Evolutionary conservation across 75 land plant genomes (phyloP).

Genomic region (Gnetum montanum): DNA sequence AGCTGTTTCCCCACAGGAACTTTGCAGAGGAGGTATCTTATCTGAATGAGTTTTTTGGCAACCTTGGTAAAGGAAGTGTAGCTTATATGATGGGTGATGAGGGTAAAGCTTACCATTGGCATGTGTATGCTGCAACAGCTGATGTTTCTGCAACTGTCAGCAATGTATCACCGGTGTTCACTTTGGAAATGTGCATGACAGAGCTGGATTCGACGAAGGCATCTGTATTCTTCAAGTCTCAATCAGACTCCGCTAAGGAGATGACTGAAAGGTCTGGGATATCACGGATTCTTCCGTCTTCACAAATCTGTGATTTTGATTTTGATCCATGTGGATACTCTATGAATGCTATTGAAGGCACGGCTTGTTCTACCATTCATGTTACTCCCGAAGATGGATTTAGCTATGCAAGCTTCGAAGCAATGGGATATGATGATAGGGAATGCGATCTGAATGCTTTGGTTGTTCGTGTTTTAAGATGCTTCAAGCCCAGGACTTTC

Average conservation of each 20-base stretch:
- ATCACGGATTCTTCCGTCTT: slow-evolving; percentile 47
- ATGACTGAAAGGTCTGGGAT: slow-evolving; percentile 63
- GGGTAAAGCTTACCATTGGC: slow-evolving; percentile 34
- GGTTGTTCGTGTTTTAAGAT: slow-evolving; percentile 43
- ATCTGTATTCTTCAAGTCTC: slow-evolving; percentile 41
- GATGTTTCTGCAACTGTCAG: neutral
- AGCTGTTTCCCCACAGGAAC: slow-evolving; percentile 53
- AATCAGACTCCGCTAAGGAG: slow-evolving; percentile 21
- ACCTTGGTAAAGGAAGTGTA: slow-evolving; percentile 24
- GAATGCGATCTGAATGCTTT: slow-evolving; percentile 19
- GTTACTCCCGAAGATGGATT: slow-evolving; percentile 85
- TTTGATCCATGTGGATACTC: slow-evolving; percentile 92
- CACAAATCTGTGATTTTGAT: slow-evolving; percentile 67
- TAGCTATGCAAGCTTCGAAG: slow-evolving; percentile 84
- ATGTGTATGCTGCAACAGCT: slow-evolving; percentile 37
- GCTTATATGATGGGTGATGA: slow-evolving; percentile 56
- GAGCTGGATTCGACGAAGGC: slow-evolving; percentile 38
- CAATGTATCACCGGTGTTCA: slow-evolving; percentile 7
- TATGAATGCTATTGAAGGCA: slow-evolving; percentile 61
- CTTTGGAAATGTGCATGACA: slow-evolving; percentile 88
- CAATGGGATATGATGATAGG: slow-evolving; percentile 45
- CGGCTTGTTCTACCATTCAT: slow-evolving; percentile 64
- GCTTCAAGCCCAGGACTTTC: slow-evolving; percentile 51
- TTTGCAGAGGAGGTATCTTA: slow-evolving; percentile 48
- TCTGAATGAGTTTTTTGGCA: slow-evolving; percentile 37